Evolutionary conservation across 2,329 filamentous ascomycete genomes (phyloP).

Genomic region (Calonectria henricotiae): DNA sequence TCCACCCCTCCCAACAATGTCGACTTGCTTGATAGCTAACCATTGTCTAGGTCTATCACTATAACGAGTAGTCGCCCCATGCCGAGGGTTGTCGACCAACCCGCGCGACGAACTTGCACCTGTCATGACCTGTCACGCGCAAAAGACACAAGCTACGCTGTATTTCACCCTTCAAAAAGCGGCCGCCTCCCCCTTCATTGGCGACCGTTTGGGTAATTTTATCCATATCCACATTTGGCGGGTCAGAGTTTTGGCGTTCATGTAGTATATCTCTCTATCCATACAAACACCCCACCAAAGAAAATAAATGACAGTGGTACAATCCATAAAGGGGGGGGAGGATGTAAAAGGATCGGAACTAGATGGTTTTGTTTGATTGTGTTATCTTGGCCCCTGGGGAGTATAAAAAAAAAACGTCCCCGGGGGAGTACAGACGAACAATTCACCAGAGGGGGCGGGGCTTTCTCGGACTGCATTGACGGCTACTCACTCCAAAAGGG

Average conservation of each 20-base stretch:
- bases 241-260: constrained; percentile 50
- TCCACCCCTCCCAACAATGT: background rate
- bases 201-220: constrained; percentile 35
- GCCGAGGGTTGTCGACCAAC: constrained; percentile 34
- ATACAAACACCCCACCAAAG: constrained; percentile 23
- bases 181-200: constrained; percentile 28
- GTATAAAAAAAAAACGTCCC: background rate
- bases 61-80: constrained; percentile 79
- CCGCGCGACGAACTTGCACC: constrained; percentile 29
- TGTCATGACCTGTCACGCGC: constrained; percentile 41
- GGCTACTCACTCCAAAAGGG: background rate
- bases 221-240: constrained; percentile 45
- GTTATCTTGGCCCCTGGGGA: background rate
- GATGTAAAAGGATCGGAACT: constrained; percentile 11
- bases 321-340: constrained; percentile 19
- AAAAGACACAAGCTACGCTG: constrained; percentile 31
- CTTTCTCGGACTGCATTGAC: constrained; percentile 18
- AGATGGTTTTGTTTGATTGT: background rate
- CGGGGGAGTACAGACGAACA: constrained; percentile 26
- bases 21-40: constrained; percentile 34
- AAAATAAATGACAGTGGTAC: constrained; percentile 29
- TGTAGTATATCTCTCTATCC: constrained; percentile 46
- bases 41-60: constrained; percentile 82
- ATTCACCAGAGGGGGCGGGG: constrained; percentile 26
- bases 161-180: constrained; percentile 21